Base-by-base conservation (phyloP, 2,329 filamentous ascomycete species). In the Pseudopithomyces maydicus region DNA sequence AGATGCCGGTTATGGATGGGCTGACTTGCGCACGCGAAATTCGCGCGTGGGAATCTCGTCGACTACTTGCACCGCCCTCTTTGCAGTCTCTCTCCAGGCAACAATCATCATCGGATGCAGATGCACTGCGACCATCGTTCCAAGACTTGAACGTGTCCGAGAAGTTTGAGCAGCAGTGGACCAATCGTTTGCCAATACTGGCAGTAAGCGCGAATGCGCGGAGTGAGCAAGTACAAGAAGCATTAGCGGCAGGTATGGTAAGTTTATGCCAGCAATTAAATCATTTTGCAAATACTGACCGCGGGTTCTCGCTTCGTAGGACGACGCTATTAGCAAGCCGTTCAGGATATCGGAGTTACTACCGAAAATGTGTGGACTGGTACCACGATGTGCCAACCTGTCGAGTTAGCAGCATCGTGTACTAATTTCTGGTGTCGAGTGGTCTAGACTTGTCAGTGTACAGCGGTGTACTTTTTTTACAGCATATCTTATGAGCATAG, bases 201-300 rank as follows among this genome's bases (percentile, higher is more conserved):
- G 73, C 71, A 11, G 70, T 75, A 2, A 76, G 71, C 41, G 72
- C 73, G 1, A 75, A 76, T 59, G 73, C 71, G 6, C 61, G 73
- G 22, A 66, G 63, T 49, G 70, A 74, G 52, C 73, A 75, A 56
- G 58, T 75, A 2, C 55, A 66, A 10, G 57, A 66, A 23, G 70
- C 71, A 12, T 51, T 74, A 11, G 62, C 61, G 0, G 67, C 70
- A 2, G 73, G 70, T 1, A 74, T 75, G 71, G 71, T 73, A 68
- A 33, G 48, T 10, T 15, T 15, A 0, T 6, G 32, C n/a, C 7
- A 3, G 14, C 15, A 7, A 17, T 26, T 41, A 2, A 15, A 8
- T 36, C 15, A 8, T 11, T 11, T 19, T 1, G 11, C 12, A 35
- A 20, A 11, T 3, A 32, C 26, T 51, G n/a, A 51, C 36, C 4